Conservation (phyloP, 495 filamentous ascomycete species). For the Pyronema omphalodes region DNA sequence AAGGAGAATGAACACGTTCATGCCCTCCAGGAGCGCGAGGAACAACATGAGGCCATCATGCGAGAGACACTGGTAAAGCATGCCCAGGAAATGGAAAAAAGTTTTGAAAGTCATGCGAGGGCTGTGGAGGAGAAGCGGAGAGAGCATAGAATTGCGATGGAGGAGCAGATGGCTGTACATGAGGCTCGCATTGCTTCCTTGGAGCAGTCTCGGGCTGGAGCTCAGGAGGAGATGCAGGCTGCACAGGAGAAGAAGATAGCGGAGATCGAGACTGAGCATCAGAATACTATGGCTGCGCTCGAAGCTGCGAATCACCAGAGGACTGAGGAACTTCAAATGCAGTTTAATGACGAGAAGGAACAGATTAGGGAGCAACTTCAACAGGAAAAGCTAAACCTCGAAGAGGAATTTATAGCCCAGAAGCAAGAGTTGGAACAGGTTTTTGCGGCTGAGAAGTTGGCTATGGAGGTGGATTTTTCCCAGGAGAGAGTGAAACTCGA, state of each 20-base stretch:
- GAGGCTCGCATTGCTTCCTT: slow-evolving; percentile 10
- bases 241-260: slow-evolving; percentile 9
- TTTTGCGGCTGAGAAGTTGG: slow-evolving; percentile 15
- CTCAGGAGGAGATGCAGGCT: slow-evolving; percentile 9
- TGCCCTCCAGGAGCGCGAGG: slow-evolving; percentile 1
- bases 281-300: slow-evolving; percentile 12
- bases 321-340: neutral
- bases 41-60: slow-evolving; percentile 12
- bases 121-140: slow-evolving; percentile 9
- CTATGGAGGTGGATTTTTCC: slow-evolving; percentile 22
- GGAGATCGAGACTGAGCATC: slow-evolving; percentile 8
- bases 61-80: slow-evolving; percentile 3
- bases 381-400: slow-evolving; percentile 9
- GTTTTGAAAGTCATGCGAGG: neutral
- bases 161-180: neutral
- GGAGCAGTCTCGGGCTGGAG: slow-evolving; percentile 11
- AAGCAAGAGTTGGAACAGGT: slow-evolving; percentile 15
- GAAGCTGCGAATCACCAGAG: slow-evolving; percentile 3
- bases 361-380: slow-evolving; percentile 3
- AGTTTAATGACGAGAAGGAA: slow-evolving; percentile 1
- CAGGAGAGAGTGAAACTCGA: slow-evolving; percentile 25
- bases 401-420: slow-evolving; percentile 10
- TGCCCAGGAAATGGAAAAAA: neutral
- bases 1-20: neutral
- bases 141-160: slow-evolving; percentile 10